Conservation (phyloP, 768 basidiomycete species). For the Psilocybe subaeruginosa region DNA sequence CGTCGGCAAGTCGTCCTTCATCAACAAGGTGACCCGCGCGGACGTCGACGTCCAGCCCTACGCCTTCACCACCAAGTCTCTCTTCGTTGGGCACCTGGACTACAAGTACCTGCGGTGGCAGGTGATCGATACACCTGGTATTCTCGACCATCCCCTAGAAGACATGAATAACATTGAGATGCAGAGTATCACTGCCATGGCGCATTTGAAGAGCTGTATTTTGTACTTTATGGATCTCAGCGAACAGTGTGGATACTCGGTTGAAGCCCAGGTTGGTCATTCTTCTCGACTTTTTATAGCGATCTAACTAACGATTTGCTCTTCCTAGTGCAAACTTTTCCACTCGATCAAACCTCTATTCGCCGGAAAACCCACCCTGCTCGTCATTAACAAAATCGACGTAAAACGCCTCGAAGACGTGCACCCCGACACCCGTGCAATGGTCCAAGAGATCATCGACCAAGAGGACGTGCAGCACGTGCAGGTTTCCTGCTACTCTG, state of each 20-base stretch:
- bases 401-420: conserved; percentile 89
- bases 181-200: conserved; percentile 98
- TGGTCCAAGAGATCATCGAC: conserved; percentile 88
- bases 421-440: conserved; percentile 67
- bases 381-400: conserved; percentile 99
- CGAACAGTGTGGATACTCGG: conserved; percentile 96
- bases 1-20: conserved; percentile 98
- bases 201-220: conserved; percentile 92
- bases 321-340: conserved; percentile 89
- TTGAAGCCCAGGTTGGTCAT: conserved; percentile 86
- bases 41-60: conserved; percentile 99
- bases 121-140: conserved; percentile 98
- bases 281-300: not conserved
- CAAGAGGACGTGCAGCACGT: conserved; percentile 71
- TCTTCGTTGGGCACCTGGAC: conserved; percentile 98
- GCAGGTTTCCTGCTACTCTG: conserved; percentile 92
- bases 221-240: conserved; percentile 99
- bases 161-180: conserved; percentile 99
- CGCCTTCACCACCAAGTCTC: conserved; percentile 98
- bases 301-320: not conserved
- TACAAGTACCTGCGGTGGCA: conserved; percentile 99
- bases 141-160: conserved; percentile 96
- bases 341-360: conserved; percentile 99
- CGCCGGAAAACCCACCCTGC: conserved; percentile 86
- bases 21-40: conserved; percentile 99